Conservation (phyloP, 148 eudicot species). For the Persicaria maculosa region DNA sequence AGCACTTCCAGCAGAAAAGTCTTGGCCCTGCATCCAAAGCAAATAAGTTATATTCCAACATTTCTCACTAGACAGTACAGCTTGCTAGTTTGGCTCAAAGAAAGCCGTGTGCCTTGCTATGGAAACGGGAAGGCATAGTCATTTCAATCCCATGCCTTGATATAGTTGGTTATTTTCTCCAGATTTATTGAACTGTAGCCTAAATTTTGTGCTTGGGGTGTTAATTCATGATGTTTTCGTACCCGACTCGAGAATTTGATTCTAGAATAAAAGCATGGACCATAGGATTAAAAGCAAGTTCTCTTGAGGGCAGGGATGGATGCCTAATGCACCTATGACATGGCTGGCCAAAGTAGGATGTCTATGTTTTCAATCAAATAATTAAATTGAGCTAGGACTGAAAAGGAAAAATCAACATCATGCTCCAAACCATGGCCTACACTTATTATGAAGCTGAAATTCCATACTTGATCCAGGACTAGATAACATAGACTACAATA, state of each 20-base stretch:
- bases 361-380: not conserved
- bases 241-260: not conserved
- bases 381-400: not conserved
- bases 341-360: not conserved
- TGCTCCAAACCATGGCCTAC: not conserved
- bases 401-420: not conserved
- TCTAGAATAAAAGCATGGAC: not conserved
- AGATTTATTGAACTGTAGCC: not conserved
- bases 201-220: not conserved
- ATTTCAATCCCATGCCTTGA: too few relatives aligned
- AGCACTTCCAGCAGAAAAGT: constrained; percentile 68
- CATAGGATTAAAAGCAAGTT: not conserved
- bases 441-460: too few relatives aligned
- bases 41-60: not conserved
- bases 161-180: not conserved
- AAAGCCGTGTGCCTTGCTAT: not conserved
- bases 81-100: not conserved
- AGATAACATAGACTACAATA: not conserved
- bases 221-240: not conserved
- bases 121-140: not conserved
- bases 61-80: not conserved
- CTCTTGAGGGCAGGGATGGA: not conserved
- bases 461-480: too few relatives aligned
- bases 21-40: constrained; percentile 50
- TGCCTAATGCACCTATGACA: not conserved